A percentile compares a stretch with the other conserved stretches of the same genome.
Conservation (phyloP, 2,329 filamentous ascomycete genomes). For the Xylaria sp. region DNA sequence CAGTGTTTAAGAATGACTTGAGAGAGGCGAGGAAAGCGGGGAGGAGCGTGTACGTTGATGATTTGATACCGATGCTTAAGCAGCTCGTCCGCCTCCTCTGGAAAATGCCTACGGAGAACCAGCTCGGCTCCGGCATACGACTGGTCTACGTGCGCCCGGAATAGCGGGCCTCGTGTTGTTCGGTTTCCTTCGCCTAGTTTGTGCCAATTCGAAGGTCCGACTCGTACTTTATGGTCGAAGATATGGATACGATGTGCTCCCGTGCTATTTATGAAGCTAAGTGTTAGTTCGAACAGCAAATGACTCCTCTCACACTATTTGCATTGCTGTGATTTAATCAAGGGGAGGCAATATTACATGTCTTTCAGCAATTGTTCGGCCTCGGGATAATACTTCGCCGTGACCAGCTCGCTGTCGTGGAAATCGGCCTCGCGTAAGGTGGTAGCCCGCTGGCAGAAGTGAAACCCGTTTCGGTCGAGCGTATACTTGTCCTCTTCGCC, state of each 20-base stretch:
- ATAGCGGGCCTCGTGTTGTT: constrained; percentile 50
- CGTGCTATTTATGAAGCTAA: constrained; percentile 58
- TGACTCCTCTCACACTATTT: not conserved
- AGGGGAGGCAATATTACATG: constrained; percentile 46
- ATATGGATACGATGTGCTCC: constrained; percentile 70
- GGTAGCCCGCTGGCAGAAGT: constrained; percentile 51
- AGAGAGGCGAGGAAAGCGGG: not conserved
- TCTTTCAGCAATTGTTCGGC: constrained; percentile 73
- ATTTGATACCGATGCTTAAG: constrained; percentile 50
- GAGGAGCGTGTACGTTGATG: constrained; percentile 42
- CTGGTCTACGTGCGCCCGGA: constrained; percentile 52
- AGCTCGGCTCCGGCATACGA: constrained; percentile 56
- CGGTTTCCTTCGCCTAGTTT: constrained; percentile 72
- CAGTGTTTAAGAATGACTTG: not conserved
- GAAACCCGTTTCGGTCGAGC: constrained; percentile 57
- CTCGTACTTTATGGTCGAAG: constrained; percentile 79
- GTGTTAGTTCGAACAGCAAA: constrained; percentile 6
- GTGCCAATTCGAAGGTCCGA: constrained; percentile 66
- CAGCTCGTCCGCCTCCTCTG: constrained; percentile 51
- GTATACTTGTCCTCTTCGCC: constrained; percentile 55
- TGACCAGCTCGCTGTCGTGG: constrained; percentile 68
- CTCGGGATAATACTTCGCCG: constrained; percentile 76
- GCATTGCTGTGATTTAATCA: constrained; percentile 50
- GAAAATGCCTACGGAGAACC: constrained; percentile 49
- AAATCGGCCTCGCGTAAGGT: constrained; percentile 49